phyloP scores from a whole-genome alignment of 1,284 basidiomycete species.

The Ceratobasidium theobromae region DNA sequence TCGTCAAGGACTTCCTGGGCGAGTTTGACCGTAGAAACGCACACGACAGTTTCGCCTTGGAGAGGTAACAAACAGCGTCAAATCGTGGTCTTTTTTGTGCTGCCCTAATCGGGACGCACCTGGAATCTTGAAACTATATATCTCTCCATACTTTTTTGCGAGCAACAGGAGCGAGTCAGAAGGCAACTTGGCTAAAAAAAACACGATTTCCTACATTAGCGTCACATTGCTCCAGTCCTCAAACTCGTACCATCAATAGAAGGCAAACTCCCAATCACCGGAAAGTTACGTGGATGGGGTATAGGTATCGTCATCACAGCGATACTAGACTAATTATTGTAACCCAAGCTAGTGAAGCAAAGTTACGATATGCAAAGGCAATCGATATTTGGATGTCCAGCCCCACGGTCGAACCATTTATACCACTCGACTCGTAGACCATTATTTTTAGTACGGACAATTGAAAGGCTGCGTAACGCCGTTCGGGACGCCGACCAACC shows the following conservation, averaged over 20 bases:
- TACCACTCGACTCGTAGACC: too few relatives aligned
- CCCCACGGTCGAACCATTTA: neutral
- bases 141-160: constrained; percentile 51
- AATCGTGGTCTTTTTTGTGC: too few relatives aligned
- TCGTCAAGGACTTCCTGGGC: constrained; percentile 52
- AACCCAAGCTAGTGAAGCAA: too few relatives aligned
- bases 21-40: constrained; percentile 47
- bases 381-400: too few relatives aligned
- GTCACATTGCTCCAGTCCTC: neutral
- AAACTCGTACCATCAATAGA: constrained; percentile 37
- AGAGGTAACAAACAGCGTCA: too few relatives aligned
- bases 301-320: constrained; percentile 44
- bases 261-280: constrained; percentile 49
- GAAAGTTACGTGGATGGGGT: constrained; percentile 49
- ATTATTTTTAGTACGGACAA: too few relatives aligned
- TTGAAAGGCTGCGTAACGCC: too few relatives aligned
- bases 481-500: too few relatives aligned
- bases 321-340: too few relatives aligned
- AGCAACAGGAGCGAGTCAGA: constrained; percentile 47
- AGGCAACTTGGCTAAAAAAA: constrained; percentile 36
- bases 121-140: constrained; percentile 49
- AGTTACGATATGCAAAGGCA: too few relatives aligned
- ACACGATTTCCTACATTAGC: constrained; percentile 36
- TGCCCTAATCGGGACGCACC: constrained; percentile 42
- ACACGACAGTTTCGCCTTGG: constrained; percentile 43